Evolutionary conservation across 1,284 basidiomycete genomes (phyloP), one percentile per base, ranked within the genome.

Genomic region (Tilletiaria anomala): DNA sequence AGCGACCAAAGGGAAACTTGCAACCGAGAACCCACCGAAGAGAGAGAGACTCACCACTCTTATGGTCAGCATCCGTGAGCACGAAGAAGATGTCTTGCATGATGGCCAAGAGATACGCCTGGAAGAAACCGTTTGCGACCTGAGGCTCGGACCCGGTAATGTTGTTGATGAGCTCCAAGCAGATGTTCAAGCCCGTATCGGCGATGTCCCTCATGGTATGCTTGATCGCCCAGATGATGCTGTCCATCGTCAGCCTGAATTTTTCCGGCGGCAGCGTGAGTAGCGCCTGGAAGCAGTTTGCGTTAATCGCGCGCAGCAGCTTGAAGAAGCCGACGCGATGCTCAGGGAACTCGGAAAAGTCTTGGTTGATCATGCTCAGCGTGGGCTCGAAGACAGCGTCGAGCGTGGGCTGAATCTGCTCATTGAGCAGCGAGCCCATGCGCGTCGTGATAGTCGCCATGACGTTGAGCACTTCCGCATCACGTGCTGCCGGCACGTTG

Each of bases 201-300:
- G 89, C 86, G 56, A 99, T 96, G 70, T 97, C 93, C 42, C 93
- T 79, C 86, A 94, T 93, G 14, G 88, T 94, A 72, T 99, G 93
- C 71, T 97, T 99, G 74, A 97, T 93, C 11, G 88, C 91, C 93
- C 93, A 99, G 41, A 94, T 83, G 53, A 96, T 83, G 54, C 87
- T 89, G 69, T 97, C 93, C 78, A 96, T 94, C 69, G 93, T 83
- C 48, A 97, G 72, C 72, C 94, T 96, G 76, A 97, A 97, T 70
- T 93, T 84, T 39, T 76, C 69, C n/a, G 87, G 82, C 12, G 85
- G 83, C 43, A 96, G 76, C 31, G 78, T 78, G 46, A 96, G 75
- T 32, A 97, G 72, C 81, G 85, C 86, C 60, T 85, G 82, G 83
- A 97, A 99, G 73, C 91, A 96, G 67, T 86, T 79, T 53, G 82